Conservation (phyloP, 768 basidiomycete genomes). For the Lanmaoa rubissima region DNA sequence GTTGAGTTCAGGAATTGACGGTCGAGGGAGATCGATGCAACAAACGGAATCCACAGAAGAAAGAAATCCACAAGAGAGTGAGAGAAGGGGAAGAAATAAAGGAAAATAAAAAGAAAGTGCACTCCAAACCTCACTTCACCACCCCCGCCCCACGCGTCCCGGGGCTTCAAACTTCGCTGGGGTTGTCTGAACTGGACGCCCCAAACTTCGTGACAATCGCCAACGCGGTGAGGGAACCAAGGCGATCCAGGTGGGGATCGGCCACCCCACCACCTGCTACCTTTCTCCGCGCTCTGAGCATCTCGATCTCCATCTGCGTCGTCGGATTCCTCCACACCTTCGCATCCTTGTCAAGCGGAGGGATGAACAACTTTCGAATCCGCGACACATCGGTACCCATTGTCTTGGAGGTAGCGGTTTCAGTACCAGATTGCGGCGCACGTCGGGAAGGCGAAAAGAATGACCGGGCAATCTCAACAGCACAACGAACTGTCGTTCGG, state of each 20-base stretch:
- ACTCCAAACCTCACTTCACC: neutral
- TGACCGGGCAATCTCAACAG: neutral
- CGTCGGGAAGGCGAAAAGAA: neutral
- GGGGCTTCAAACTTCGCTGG: neutral
- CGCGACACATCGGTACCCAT: neutral
- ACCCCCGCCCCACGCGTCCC: neutral
- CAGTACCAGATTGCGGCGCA: neutral
- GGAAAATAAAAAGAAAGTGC: neutral
- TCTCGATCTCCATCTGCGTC: slow-evolving; percentile 10
- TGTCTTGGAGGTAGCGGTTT: neutral
- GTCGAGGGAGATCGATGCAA: neutral
- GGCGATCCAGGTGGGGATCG: neutral
- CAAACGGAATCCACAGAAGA: neutral
- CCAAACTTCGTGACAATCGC: neutral
- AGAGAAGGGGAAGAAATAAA: neutral
- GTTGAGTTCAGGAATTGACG: neutral
- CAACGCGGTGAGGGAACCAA: neutral
- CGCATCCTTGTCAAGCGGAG: slow-evolving; percentile 4
- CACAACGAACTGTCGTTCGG: neutral
- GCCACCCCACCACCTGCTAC: neutral
- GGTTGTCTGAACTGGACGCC: neutral
- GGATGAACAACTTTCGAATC: slow-evolving; percentile 1
- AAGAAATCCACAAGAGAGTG: neutral
- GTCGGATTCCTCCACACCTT: neutral
- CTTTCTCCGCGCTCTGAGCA: slow-evolving; percentile 4